These are phyloP conservation scores for Oryza officinalis DNA, from an alignment of 176 grass and related monocot genomes.

Conservation along the genomic window DNA sequence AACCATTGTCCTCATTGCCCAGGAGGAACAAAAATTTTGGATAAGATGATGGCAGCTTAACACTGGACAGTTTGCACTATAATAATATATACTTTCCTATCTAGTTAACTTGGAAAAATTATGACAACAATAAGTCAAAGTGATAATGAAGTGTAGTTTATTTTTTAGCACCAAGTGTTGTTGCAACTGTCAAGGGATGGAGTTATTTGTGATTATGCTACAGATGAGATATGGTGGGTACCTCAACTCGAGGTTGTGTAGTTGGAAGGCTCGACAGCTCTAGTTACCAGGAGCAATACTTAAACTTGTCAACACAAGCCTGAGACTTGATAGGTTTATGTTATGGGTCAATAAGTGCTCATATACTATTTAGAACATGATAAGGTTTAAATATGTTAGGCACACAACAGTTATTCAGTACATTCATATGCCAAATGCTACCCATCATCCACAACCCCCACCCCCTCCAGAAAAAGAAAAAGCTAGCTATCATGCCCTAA, in stretches of 20 bases:
- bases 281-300: no score
- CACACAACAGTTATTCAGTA: not conserved
- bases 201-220: no score
- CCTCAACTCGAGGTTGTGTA: no score
- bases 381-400: conserved; percentile 1
- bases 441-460: not conserved
- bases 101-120: not conserved
- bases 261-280: no score
- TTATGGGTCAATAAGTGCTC: not conserved
- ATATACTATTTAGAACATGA: not conserved
- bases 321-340: not conserved
- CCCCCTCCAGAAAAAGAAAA: no score
- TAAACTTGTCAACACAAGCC: not conserved
- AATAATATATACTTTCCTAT: not conserved
- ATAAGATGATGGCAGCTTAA: not conserved
- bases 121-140: not conserved
- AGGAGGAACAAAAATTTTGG: not conserved
- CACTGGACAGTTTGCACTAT: not conserved
- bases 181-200: not conserved
- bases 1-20: not conserved
- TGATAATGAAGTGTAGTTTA: not conserved
- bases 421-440: conserved; percentile 11
- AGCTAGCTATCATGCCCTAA: not conserved
- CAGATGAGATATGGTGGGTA: no score
- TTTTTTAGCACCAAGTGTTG: not conserved